A percentile compares a stretch with the other conserved stretches of the same genome.
Evolutionary conservation across 345 rosid species (phyloP).

Genomic region (Pugionium cornutum): DNA sequence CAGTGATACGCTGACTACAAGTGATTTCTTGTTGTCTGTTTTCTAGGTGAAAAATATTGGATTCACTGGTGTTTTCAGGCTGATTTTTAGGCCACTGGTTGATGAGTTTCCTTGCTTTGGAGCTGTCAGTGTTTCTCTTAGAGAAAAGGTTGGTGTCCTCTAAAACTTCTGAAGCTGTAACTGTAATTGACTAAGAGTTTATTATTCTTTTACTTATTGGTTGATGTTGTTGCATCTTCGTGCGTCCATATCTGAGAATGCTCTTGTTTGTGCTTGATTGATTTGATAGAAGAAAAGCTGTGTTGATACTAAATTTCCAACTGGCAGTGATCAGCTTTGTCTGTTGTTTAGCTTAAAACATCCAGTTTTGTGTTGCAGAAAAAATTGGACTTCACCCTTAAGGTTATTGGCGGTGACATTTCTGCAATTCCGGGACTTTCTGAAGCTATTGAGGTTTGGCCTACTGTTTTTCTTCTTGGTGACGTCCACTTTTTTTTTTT

Average conservation of each 20-base stretch:
- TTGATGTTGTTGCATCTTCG: slow-evolving; percentile 15
- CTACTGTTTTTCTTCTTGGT: slow-evolving; percentile 9
- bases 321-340: slow-evolving; percentile 3
- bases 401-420: slow-evolving; percentile 92
- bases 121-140: slow-evolving; percentile 86
- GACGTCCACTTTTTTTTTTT: not conserved
- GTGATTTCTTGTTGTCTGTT: slow-evolving; percentile 26
- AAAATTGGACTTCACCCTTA: slow-evolving; percentile 84
- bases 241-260: slow-evolving; percentile 2
- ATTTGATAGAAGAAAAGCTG: slow-evolving; percentile 5
- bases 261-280: slow-evolving; percentile 7
- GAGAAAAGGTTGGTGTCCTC: slow-evolving; percentile 68
- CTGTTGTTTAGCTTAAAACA: slow-evolving; percentile 9
- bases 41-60: slow-evolving; percentile 89
- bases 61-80: slow-evolving; percentile 98
- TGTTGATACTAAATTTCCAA: not conserved
- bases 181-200: slow-evolving; percentile 24
- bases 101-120: slow-evolving; percentile 97
- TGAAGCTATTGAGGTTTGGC: slow-evolving; percentile 84
- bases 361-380: slow-evolving; percentile 61
- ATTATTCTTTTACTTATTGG: not conserved
- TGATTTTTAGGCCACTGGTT: slow-evolving; percentile 93
- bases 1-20: slow-evolving; percentile 19
- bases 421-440: slow-evolving; percentile 81
- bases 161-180: slow-evolving; percentile 19